phyloP scores from a whole-genome alignment of 1,284 basidiomycete species.

The Apiotrichum gamsii region DNA sequence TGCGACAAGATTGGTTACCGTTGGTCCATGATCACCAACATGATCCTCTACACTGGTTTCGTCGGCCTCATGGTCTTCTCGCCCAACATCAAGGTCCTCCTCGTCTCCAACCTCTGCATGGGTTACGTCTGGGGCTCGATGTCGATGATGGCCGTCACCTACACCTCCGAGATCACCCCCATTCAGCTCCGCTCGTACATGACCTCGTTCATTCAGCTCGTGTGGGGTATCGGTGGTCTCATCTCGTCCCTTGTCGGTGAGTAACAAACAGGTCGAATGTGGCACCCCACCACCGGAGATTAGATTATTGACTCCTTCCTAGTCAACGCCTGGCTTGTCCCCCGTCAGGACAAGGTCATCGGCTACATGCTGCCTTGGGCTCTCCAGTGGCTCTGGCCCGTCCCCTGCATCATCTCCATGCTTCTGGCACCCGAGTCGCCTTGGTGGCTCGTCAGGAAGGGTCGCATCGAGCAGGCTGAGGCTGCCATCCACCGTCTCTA shows the following conservation, averaged over 20 bases:
- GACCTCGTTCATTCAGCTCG: constrained; percentile 17
- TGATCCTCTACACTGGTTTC: neutral
- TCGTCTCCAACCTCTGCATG: constrained; percentile 36
- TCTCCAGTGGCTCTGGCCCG: constrained; percentile 41
- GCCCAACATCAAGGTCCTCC: constrained; percentile 21
- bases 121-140: constrained; percentile 31
- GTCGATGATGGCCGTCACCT: constrained; percentile 14
- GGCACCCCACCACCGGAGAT: no score
- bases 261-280: no score
- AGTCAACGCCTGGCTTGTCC: constrained; percentile 4
- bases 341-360: neutral
- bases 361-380: constrained; percentile 7
- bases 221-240: neutral
- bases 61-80: constrained; percentile 44
- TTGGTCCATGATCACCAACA: neutral
- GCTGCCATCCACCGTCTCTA: neutral
- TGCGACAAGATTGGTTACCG: neutral
- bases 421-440: constrained; percentile 34
- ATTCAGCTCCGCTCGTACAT: constrained; percentile 19
- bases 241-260: neutral
- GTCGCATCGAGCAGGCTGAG: neutral
- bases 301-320: constrained; percentile 1
- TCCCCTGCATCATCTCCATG: constrained; percentile 24
- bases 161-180: constrained; percentile 39
- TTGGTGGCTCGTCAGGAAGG: constrained; percentile 16